Base-by-base conservation (phyloP, 805 yeast genomes). In the Candida rishiriensis region DNA sequence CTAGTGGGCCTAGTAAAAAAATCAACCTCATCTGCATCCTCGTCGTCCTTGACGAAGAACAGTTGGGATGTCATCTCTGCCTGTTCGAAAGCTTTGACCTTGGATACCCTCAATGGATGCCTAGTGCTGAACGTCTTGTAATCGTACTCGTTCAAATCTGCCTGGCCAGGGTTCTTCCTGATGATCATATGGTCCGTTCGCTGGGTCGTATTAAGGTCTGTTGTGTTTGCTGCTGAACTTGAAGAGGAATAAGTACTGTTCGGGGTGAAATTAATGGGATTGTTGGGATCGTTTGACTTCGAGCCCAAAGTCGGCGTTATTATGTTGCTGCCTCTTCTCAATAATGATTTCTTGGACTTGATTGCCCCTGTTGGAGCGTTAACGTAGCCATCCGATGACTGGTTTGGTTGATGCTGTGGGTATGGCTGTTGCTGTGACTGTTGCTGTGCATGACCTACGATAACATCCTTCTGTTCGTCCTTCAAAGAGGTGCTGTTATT, bases 81-180 rank as follows among this genome's bases (percentile, higher is more conserved):
- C 40, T 65, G 68, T 44, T 66, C 70, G 46, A 66, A 56, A 5
- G 69, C 70, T 37, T 60, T 53, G 3, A 66, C 53, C 47, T 65
- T 66, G 16, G 67, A 60, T 12, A 58, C 32, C 40, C 70, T 42
- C 34, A 66, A 40, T 16, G 68, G 68, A 39, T 63, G 65, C 2
- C 43, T 54, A 1, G 66, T 55, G 43, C 63, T 57, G 47, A 66
- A 66, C 8, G 65, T 61, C 43, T 60, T 58, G 41, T 65, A 66
- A 36, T 65, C 69, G 42, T 62, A 66, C 36, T 63, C 64, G 37
- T 56, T 54, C 47, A 57, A 50, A 32, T 59, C 64, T 3, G 55
- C 46, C 14, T 53, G 59, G 5, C 33, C 14, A 13, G 48, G 48
- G 38, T 50, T 44, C n/a, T 51, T 50, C 14, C 59, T 44, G 30